phyloP scores from a whole-genome alignment of 2,329 filamentous ascomycete genomes.

The Huntiella omanensis region DNA sequence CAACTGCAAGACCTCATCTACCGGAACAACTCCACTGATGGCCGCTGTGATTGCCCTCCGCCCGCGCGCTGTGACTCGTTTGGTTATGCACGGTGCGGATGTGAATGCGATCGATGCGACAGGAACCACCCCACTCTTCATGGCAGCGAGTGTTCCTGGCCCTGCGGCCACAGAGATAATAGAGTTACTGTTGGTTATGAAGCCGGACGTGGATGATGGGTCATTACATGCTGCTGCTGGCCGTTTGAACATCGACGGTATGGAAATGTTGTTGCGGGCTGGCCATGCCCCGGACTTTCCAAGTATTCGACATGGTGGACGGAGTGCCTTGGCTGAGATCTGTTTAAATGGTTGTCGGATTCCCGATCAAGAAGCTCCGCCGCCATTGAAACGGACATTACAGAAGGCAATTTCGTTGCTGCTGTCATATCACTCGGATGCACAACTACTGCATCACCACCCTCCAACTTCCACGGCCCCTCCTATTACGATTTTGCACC shows the following conservation, averaged over 20 bases:
- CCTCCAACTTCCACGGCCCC: constrained; percentile 15
- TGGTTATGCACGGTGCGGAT: constrained; percentile 40
- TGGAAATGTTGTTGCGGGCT: constrained; percentile 36
- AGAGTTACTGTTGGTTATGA: constrained; percentile 33
- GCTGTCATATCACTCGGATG: constrained; percentile 35
- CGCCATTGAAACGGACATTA: constrained; percentile 23
- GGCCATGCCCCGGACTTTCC: constrained; percentile 48
- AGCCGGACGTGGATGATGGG: constrained; percentile 42
- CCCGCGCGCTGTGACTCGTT: constrained; percentile 35
- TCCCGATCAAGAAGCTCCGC: constrained; percentile 15
- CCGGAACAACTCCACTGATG: constrained; percentile 36
- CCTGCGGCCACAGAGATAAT: constrained; percentile 34
- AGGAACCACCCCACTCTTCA: constrained; percentile 39
- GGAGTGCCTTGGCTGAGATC: constrained; percentile 44
- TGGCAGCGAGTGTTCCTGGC: constrained; percentile 37
- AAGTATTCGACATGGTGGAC: constrained; percentile 40
- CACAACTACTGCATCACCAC: not conserved
- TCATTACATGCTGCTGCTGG: constrained; percentile 47
- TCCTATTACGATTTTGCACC: constrained; percentile 32
- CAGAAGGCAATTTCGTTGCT: constrained; percentile 38
- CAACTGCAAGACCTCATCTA: constrained; percentile 24
- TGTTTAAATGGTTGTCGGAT: constrained; percentile 32
- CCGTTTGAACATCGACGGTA: constrained; percentile 35
- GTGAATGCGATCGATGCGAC: constrained; percentile 37
- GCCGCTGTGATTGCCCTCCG: constrained; percentile 36